Evolutionary conservation across 768 basidiomycete genomes (phyloP).

Genomic region (Boletus rubropictus): DNA sequence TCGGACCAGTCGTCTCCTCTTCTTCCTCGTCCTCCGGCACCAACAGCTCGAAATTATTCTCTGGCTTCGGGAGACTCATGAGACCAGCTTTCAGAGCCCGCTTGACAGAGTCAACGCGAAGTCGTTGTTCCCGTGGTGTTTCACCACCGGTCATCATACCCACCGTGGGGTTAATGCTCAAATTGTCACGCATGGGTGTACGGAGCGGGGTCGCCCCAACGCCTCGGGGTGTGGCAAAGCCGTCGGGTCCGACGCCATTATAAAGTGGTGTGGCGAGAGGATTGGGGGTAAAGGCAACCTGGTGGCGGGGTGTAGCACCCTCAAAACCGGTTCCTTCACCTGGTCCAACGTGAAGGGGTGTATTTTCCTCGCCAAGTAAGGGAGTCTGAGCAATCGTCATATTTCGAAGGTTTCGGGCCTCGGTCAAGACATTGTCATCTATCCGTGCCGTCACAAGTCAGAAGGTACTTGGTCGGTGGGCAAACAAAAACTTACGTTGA

Average conservation of each 20-base stretch:
- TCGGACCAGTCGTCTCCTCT: slow-evolving; percentile 22
- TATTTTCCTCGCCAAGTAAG: slow-evolving; percentile 94
- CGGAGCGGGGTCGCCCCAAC: slow-evolving; percentile 75
- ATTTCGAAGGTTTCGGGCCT: slow-evolving; percentile 92
- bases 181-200: slow-evolving; percentile 90
- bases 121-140: slow-evolving; percentile 74
- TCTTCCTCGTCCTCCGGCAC: slow-evolving; percentile 83
- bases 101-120: slow-evolving; percentile 59
- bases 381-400: slow-evolving; percentile 93
- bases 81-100: slow-evolving; percentile 78
- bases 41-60: slow-evolving; percentile 95
- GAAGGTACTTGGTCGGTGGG: slow-evolving; percentile 1
- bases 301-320: slow-evolving; percentile 89
- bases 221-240: slow-evolving; percentile 52
- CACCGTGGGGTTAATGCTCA: slow-evolving; percentile 78
- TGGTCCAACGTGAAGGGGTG: slow-evolving; percentile 71
- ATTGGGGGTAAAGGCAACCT: slow-evolving; percentile 90
- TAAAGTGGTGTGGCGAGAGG: slow-evolving; percentile 85
- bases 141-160: slow-evolving; percentile 49
- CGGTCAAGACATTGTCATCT: slow-evolving; percentile 94
- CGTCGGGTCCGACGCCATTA: slow-evolving; percentile 37
- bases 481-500: slow-evolving; percentile 60
- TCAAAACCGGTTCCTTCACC: slow-evolving; percentile 91
- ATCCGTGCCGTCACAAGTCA: slow-evolving; percentile 9
- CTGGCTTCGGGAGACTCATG: slow-evolving; percentile 78